A percentile compares a stretch with the other conserved stretches of the same genome.
These are phyloP conservation scores for Penicillium samsonianum DNA, from an alignment of 495 filamentous ascomycete species.

Conservation along the genomic window DNA sequence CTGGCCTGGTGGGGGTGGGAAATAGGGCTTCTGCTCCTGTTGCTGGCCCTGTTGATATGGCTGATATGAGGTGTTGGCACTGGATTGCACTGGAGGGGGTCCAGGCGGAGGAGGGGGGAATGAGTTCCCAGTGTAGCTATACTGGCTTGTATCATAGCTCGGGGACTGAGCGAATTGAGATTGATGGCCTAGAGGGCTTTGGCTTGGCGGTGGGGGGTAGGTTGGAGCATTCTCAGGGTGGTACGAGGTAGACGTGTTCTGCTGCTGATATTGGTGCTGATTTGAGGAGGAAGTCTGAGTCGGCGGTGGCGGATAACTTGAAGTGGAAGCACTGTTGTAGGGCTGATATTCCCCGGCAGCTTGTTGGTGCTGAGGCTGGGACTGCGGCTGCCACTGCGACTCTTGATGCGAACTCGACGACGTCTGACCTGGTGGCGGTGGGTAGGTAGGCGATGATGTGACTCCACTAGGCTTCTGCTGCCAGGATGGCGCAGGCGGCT, in stretches of 20 bases:
- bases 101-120: slow-evolving; percentile 49
- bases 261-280: slow-evolving; percentile 12
- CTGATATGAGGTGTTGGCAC: slow-evolving; percentile 30
- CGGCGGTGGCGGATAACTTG: slow-evolving; percentile 7
- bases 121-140: slow-evolving; percentile 44
- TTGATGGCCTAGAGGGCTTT: slow-evolving; percentile 25
- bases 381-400: neutral
- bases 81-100: slow-evolving; percentile 30
- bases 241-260: slow-evolving; percentile 9
- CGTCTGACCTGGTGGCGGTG: slow-evolving; percentile 13
- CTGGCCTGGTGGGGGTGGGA: slow-evolving; percentile 46
- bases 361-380: slow-evolving; percentile 14
- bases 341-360: neutral
- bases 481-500: slow-evolving; percentile 10
- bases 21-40: slow-evolving; percentile 31
- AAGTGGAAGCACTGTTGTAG: slow-evolving; percentile 3
- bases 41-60: slow-evolving; percentile 18
- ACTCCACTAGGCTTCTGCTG: slow-evolving; percentile 18
- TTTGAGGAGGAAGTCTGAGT: slow-evolving; percentile 4
- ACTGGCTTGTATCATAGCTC: slow-evolving; percentile 22
- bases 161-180: slow-evolving; percentile 16
- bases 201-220: slow-evolving; percentile 14
- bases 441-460: slow-evolving; percentile 7
- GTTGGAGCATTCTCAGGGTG: slow-evolving; percentile 7
- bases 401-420: slow-evolving; percentile 1